phyloP scores from a whole-genome alignment of 306 rosid species.

The Sophora flavescens region DNA sequence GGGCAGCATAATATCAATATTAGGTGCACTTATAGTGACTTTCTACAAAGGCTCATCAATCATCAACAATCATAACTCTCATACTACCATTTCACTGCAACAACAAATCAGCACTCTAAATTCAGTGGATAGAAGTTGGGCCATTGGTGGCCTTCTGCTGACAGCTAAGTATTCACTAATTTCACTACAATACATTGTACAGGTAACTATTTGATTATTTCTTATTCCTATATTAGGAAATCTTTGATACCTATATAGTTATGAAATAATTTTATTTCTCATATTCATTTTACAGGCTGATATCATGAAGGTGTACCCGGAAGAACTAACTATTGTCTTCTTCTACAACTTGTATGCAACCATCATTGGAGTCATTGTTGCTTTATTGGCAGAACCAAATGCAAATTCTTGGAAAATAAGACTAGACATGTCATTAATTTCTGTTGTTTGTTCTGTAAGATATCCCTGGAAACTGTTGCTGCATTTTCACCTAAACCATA shows the following conservation, averaged over 20 bases:
- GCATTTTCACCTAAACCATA: background rate
- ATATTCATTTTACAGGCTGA: conserved; percentile 62
- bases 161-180: conserved; percentile 70
- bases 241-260: background rate
- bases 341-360: conserved; percentile 73
- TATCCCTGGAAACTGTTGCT: conserved; percentile 8
- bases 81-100: conserved; percentile 43
- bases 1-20: conserved; percentile 78
- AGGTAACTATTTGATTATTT: conserved; percentile 53
- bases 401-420: conserved; percentile 76
- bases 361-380: conserved; percentile 60
- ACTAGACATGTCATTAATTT: conserved; percentile 61
- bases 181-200: conserved; percentile 77
- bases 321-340: conserved; percentile 78
- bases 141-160: conserved; percentile 76
- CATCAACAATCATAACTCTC: conserved; percentile 41
- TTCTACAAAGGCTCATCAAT: conserved; percentile 75
- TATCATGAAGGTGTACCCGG: conserved; percentile 85
- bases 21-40: conserved; percentile 83
- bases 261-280: conserved; percentile 4
- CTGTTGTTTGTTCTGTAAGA: conserved; percentile 83
- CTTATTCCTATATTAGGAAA: background rate
- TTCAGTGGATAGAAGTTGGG: conserved; percentile 62
- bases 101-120: conserved; percentile 41
- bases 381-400: conserved; percentile 62